Evolutionary conservation across 73 alveolate genomes (phyloP).

Genomic region (Tetrahymena elliotti): DNA sequence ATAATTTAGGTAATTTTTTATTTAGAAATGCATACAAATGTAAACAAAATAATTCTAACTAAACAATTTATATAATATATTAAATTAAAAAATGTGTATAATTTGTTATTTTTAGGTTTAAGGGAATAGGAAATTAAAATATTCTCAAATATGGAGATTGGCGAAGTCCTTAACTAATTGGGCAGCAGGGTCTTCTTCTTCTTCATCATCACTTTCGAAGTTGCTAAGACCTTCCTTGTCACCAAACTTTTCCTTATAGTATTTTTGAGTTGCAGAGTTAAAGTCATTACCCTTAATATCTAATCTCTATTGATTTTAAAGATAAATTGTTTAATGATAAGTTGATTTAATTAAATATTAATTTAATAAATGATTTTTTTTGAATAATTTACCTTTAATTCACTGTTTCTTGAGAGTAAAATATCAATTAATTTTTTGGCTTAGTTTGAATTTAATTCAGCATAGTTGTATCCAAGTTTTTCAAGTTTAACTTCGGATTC

Average conservation of each 20-base stretch:
- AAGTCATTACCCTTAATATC: constrained; percentile 42
- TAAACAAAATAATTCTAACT: neutral
- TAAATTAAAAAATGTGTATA: neutral
- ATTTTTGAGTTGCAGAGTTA: constrained; percentile 12
- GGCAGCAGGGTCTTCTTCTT: constrained; percentile 28
- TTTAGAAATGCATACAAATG: neutral
- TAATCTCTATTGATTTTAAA: constrained; percentile 3
- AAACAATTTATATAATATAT: no score
- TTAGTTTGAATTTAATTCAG: constrained; percentile 26
- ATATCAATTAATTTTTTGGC: constrained; percentile 6
- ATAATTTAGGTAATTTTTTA: neutral
- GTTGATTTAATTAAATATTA: no score
- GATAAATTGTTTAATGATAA: neutral
- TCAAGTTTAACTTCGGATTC: neutral
- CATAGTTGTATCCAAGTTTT: constrained; percentile 33
- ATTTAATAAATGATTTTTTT: no score
- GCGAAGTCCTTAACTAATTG: neutral
- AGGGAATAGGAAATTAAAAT: neutral
- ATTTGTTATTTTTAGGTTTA: neutral
- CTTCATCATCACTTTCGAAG: constrained; percentile 46
- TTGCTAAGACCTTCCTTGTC: constrained; percentile 11
- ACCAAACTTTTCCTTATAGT: constrained; percentile 12
- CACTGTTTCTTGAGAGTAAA: neutral
- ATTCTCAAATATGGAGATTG: neutral
- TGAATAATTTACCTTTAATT: neutral